Base-by-base conservation (phyloP, 495 filamentous ascomycete genomes). In the Umbilicaria muhlenbergii region DNA sequence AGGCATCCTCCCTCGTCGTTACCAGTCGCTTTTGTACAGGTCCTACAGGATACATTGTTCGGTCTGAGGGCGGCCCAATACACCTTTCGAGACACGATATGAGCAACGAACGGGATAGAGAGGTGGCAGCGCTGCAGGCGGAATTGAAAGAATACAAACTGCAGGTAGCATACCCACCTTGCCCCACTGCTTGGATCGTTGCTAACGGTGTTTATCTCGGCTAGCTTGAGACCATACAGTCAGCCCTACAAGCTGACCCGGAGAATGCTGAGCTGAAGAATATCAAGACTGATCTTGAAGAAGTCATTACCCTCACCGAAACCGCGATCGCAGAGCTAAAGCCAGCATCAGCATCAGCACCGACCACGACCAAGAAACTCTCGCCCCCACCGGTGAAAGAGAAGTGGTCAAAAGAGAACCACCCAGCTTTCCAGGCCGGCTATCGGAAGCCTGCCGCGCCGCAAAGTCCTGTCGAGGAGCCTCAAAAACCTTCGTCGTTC, bases 111-210 rank as follows among this genome's bases (percentile, higher is more conserved):
- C 24, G 24, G 3, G 24, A 28, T 8, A 28, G 24, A 28, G 24
- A 28, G 6, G 66, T 82, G 37, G 66, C 70, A 32, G 67, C 71
- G 49, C 63, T 85, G 36, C 78, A 89, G 59, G 74, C 72, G 34
- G 86, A 91, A 51, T 66, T 84, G 42, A 84, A 82, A 59, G 81
- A 87, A 62, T 91, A 82, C 63, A 79, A 79, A 61, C 67, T 79
- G 51, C 86, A 91, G 76, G 86, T 86, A 58, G 62, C 47, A 1
- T 15, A 14, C 32, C 37, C 32, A 19, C 18, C 45, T 40, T 41
- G 0, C 24, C 11, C 24, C 42, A 19, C 6, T n/a, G 16, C 15
- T 19, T 50, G 16, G 43, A 43, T n/a, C n/a, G 10, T 13, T 31
- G 12, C 41, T 43, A 18, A 35, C 17, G 6, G 24, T 41, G 10